phyloP scores from a whole-genome alignment of 2,329 filamentous ascomycete genomes.

The Ophiostoma sp. region DNA sequence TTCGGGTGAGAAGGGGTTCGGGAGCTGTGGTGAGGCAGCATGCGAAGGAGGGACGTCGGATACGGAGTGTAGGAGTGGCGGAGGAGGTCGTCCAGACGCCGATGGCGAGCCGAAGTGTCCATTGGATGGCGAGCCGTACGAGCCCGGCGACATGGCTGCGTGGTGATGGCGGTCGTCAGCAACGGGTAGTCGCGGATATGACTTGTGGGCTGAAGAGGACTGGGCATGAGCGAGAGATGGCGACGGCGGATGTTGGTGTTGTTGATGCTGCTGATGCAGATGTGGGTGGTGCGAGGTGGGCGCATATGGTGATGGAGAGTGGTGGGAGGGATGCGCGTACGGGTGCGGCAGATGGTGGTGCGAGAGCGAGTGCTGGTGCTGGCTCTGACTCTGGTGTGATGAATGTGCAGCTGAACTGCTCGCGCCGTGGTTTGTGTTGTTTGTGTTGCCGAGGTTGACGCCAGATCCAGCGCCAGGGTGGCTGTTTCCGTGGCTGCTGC shows the following conservation, averaged over 20 bases:
- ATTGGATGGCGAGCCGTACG: neutral
- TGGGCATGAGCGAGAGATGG: no score
- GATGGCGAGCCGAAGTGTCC: neutral
- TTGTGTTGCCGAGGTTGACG: constrained; percentile 16
- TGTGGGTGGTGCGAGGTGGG: neutral
- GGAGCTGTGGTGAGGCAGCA: neutral
- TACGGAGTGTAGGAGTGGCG: neutral
- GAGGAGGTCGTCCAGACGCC: neutral
- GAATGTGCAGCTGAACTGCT: neutral
- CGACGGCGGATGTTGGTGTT: neutral
- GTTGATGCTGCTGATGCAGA: constrained; percentile 12
- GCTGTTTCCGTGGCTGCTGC: constrained; percentile 23
- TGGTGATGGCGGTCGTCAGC: constrained; percentile 17
- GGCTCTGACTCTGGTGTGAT: neutral
- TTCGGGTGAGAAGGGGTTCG: neutral
- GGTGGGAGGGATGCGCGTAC: constrained; percentile 22
- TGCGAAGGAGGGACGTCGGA: neutral
- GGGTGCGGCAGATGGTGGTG: constrained; percentile 15
- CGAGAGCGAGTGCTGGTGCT: constrained; percentile 1
- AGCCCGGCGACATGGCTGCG: constrained; percentile 29
- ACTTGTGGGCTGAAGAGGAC: neutral
- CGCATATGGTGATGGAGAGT: constrained; percentile 23
- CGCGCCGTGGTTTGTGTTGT: neutral
- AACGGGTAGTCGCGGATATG: constrained; percentile 13
- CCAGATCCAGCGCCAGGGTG: constrained; percentile 16